Evolutionary conservation across 495 filamentous ascomycete species (phyloP).

Genomic region (Penicillium cinerascens): DNA sequence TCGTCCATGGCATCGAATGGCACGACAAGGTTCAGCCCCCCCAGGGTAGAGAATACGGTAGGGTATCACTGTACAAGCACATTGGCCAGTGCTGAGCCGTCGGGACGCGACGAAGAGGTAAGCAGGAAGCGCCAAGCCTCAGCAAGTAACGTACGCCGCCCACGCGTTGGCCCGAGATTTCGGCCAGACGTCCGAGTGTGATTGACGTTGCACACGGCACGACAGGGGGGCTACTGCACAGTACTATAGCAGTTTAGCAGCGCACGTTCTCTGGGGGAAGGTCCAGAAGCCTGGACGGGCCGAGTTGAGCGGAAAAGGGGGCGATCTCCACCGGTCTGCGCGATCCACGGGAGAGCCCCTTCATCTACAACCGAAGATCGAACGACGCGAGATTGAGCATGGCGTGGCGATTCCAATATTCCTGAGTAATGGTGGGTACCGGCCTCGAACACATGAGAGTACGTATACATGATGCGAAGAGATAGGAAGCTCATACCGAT

Average conservation of each 20-base stretch:
- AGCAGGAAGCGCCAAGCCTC: constrained; percentile 7
- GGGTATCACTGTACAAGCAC: background rate
- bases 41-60: background rate
- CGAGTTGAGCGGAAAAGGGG: constrained; percentile 1
- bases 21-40: background rate
- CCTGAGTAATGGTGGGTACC: too few species aligned
- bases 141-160: constrained; percentile 17
- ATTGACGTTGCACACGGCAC: background rate
- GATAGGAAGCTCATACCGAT: background rate
- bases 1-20: background rate
- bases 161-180: constrained; percentile 22
- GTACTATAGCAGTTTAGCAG: background rate
- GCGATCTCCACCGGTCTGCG: background rate
- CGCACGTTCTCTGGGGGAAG: constrained; percentile 8
- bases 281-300: background rate
- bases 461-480: too few species aligned
- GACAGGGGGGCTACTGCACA: background rate
- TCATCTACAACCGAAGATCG: background rate
- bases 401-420: background rate
- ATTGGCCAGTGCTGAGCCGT: constrained; percentile 5
- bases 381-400: background rate
- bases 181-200: constrained; percentile 14
- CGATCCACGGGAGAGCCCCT: background rate
- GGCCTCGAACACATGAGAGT: too few species aligned
- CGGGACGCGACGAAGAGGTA: constrained; percentile 2